Base-by-base conservation (phyloP, 179 eudicot genomes). In the Amaranthus tricolor region DNA sequence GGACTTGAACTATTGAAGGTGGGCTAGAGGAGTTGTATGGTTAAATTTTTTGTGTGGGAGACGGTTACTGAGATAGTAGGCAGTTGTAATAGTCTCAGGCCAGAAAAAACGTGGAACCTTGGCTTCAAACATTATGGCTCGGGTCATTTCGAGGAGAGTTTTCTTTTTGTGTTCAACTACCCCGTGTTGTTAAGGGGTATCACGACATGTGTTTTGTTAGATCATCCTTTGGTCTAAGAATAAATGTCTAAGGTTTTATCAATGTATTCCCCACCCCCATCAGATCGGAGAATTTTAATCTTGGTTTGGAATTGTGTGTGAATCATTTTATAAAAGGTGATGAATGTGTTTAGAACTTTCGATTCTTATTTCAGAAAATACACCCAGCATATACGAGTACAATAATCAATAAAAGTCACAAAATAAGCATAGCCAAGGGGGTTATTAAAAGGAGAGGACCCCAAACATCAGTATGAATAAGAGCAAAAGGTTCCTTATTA, bases 371-470 rank as follows among this genome's bases (percentile, higher is more conserved):
- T 24, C 1, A 24, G 24, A 24, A 24, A 24, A 24, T 24, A 1
- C 0, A 24, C 24, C 24, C 70, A 66, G 14, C 52, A 43, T 52
- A 66, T 66, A 13, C 71, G 55, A 68, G 71, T 68, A 49, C 71
- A 68, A 48, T 68, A 56, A 68, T 68, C 71, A 68, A 68, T 68
- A 68, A 68, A 68, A 16, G 51, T 12, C 56, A 68, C 71, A 68
- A 68, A 68, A 10, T 68, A 68, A 2, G 56, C 49, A 68, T n/a
- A 48, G 8, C 55, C 9, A 48, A 40, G 31, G 51, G 5, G n/a
- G n/a, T n/a, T n/a, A n/a, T n/a, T n/a, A n/a, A n/a, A n/a, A n/a
- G n/a, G n/a, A n/a, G n/a, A n/a, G 70, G 70, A 66, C 71, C 71
- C 71, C 71, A 68, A n/a, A 68, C 71, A 51, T 68, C 71, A 10